These are phyloP conservation scores for Pseudogymnoascus sp. DNA, from an alignment of 2,329 filamentous ascomycete genomes.

Conservation along the genomic window DNA sequence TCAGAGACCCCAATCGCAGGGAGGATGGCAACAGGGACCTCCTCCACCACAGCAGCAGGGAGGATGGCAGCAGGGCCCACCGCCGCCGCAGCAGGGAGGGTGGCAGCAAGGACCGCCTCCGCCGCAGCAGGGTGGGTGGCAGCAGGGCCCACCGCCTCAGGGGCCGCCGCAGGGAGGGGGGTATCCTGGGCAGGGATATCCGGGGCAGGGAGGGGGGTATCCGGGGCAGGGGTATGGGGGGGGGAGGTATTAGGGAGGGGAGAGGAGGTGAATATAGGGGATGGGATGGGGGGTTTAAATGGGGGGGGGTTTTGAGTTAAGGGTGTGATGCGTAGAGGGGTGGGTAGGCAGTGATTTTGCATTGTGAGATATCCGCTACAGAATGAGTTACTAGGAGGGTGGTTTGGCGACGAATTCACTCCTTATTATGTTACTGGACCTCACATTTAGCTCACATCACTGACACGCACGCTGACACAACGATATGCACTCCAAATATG, in stretches of 20 bases:
- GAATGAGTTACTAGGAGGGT: not conserved
- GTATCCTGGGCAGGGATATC: slow-evolving; percentile 22
- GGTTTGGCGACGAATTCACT: not conserved
- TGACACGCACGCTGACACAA: not conserved
- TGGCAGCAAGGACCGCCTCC: slow-evolving; percentile 17
- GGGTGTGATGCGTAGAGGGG: not conserved
- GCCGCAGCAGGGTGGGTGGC: slow-evolving; percentile 21
- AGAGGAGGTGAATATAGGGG: not conserved
- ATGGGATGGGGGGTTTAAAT: not conserved
- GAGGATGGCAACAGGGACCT: slow-evolving; percentile 25
- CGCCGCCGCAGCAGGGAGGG: slow-evolving; percentile 18
- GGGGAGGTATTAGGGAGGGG: not conserved
- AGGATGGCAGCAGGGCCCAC: slow-evolving; percentile 17
- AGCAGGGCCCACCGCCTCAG: slow-evolving; percentile 20
- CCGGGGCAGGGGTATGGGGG: slow-evolving; percentile 26
- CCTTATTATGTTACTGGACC: not conserved
- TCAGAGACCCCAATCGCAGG: slow-evolving; percentile 20
- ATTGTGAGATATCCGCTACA: not conserved
- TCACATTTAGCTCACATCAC: not conserved
- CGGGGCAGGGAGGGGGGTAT: slow-evolving; percentile 10
- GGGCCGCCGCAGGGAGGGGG: slow-evolving; percentile 23
- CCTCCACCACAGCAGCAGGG: slow-evolving; percentile 25
- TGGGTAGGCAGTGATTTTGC: not conserved
- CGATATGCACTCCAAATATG: not conserved
- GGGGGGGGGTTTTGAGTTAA: not conserved